Evolutionary conservation across 805 yeast species (phyloP).

Genomic region (Spathaspora girioi): DNA sequence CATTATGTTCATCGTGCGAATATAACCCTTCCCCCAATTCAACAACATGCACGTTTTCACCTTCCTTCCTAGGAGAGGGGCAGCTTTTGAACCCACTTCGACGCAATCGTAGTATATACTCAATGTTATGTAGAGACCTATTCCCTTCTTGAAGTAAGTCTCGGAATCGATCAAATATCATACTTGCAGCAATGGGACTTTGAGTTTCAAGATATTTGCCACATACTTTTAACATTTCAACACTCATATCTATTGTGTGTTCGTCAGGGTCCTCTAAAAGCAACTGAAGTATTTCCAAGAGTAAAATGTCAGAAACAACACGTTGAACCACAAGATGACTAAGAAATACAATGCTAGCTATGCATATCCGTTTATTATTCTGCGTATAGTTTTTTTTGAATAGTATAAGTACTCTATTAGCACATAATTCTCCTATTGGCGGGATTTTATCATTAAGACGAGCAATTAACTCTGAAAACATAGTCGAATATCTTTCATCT

Average conservation of each 20-base stretch:
- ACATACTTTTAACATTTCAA: conserved; percentile 44
- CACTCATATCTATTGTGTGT: conserved; percentile 54
- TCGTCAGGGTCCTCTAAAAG: conserved; percentile 40
- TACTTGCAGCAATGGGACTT: conserved; percentile 42
- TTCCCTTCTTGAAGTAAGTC: conserved; percentile 51
- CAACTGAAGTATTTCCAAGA: conserved; percentile 33
- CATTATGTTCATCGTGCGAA: conserved; percentile 45
- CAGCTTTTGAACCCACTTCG: conserved; percentile 36
- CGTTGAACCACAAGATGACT: conserved; percentile 62
- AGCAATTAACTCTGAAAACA: conserved; percentile 55
- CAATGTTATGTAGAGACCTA: conserved; percentile 43
- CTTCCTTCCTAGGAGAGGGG: conserved; percentile 15
- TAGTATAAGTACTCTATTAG: conserved; percentile 50
- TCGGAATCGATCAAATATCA: conserved; percentile 59
- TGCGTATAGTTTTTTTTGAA: conserved; percentile 53
- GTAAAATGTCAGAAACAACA: conserved; percentile 37
- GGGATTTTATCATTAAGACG: conserved; percentile 68
- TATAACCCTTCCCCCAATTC: conserved; percentile 49
- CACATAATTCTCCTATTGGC: conserved; percentile 57
- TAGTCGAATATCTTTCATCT: conserved; percentile 38
- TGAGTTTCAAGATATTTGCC: conserved; percentile 49
- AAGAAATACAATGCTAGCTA: conserved; percentile 44
- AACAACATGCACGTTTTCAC: conserved; percentile 37
- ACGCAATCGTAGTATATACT: conserved; percentile 49
- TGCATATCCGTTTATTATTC: conserved; percentile 41